phyloP scores from a whole-genome alignment of 768 basidiomycete species.

The Clitopilus hobsonii region DNA sequence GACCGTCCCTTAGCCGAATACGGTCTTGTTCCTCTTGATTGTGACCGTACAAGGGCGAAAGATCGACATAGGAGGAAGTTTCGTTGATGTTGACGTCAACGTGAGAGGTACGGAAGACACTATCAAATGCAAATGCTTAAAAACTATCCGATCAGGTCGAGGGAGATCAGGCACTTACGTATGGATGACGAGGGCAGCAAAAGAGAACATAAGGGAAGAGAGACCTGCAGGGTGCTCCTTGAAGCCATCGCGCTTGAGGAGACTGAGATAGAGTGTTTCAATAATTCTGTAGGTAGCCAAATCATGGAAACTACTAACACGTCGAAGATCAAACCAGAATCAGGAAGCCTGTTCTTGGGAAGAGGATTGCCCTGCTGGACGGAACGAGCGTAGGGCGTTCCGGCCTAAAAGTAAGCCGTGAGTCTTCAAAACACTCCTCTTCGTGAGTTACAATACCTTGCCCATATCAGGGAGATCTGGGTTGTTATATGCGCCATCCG shows the following conservation, averaged over 20 bases:
- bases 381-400: constrained; percentile 76
- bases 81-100: constrained; percentile 65
- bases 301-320: constrained; percentile 32
- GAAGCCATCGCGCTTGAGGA: constrained; percentile 70
- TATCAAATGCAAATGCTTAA: constrained; percentile 22
- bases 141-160: not conserved
- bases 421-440: not conserved
- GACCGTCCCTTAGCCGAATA: constrained; percentile 55
- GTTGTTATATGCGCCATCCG: constrained; percentile 81
- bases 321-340: constrained; percentile 78
- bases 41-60: constrained; percentile 79
- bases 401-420: constrained; percentile 34
- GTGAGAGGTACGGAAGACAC: constrained; percentile 82
- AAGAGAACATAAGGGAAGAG: constrained; percentile 76
- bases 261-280: constrained; percentile 14
- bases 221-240: constrained; percentile 71
- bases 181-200: constrained; percentile 81
- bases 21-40: constrained; percentile 55
- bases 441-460: constrained; percentile 28
- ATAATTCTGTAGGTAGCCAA: not conserved
- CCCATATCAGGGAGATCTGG: constrained; percentile 65
- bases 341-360: constrained; percentile 66
- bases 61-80: constrained; percentile 84
- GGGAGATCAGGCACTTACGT: constrained; percentile 31
- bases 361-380: constrained; percentile 68